Evolutionary conservation across 176 grass and related monocot genomes (phyloP).

Genomic region (Leersia perrieri): DNA sequence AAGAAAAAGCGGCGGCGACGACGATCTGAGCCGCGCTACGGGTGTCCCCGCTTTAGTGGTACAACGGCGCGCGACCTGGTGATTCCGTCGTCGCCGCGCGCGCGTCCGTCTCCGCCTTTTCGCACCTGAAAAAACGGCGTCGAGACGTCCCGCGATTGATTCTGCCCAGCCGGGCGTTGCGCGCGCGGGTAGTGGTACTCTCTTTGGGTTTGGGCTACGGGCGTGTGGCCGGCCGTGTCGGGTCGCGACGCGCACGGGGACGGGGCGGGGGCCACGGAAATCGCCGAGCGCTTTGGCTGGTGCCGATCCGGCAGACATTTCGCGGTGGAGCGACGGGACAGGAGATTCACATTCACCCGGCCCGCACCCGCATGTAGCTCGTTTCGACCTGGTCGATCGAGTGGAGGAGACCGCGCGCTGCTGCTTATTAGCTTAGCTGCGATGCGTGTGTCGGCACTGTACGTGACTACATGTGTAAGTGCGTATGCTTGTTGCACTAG

Average conservation of each 20-base stretch:
- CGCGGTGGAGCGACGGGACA: conserved; percentile 36
- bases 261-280: background rate
- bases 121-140: background rate
- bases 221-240: background rate
- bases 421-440: too few relatives aligned
- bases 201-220: background rate
- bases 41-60: conserved; percentile 50
- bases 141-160: background rate
- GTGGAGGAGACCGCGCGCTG: too few relatives aligned
- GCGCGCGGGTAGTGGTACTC: background rate
- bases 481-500: too few relatives aligned
- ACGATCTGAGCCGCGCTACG: conserved; percentile 34
- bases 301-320: conserved; percentile 35
- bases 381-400: too few relatives aligned
- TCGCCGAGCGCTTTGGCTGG: background rate
- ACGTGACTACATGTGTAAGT: too few relatives aligned
- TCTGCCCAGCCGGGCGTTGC: too few relatives aligned
- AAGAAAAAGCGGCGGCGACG: background rate
- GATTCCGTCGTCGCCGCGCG: conserved; percentile 23
- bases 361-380: too few relatives aligned
- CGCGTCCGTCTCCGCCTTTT: background rate
- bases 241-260: background rate
- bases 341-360: too few relatives aligned
- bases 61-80: conserved; percentile 18
- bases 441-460: too few relatives aligned